phyloP scores from a whole-genome alignment of 2,329 filamentous ascomycete genomes.

The Didymellaceae sp. region DNA sequence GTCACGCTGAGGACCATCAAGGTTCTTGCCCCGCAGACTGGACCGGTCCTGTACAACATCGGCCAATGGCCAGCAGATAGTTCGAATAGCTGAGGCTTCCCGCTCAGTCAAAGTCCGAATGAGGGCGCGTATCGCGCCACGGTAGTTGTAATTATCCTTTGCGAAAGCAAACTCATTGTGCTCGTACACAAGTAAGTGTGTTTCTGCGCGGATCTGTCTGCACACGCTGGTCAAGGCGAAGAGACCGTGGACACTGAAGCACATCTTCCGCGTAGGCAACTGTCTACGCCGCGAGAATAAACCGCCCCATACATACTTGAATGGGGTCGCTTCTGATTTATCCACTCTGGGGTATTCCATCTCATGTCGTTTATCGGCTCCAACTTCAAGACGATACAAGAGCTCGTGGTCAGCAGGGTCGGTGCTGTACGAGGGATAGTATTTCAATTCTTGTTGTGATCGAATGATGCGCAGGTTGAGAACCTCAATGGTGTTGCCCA shows the following conservation, averaged over 20 bases:
- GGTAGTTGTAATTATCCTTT: background rate
- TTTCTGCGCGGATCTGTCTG: background rate
- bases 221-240: conserved; percentile 4
- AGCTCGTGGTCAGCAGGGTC: background rate
- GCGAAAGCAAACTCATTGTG: conserved; percentile 5
- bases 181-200: background rate
- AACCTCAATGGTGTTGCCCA: background rate
- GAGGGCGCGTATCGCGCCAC: background rate
- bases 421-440: background rate
- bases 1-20: background rate
- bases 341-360: background rate
- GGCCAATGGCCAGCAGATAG: conserved; percentile 2
- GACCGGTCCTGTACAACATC: background rate
- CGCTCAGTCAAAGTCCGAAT: background rate
- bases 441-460: background rate
- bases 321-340: background rate
- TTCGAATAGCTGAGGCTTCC: background rate
- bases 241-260: conserved; percentile 5
- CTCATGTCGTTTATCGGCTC: background rate
- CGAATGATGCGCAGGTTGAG: background rate
- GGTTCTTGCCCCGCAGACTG: background rate
- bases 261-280: background rate
- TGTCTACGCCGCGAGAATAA: background rate
- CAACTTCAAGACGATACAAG: background rate
- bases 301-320: background rate